Conservation (phyloP, 352 stramenopile species). For the Globisporangium sylvaticum region DNA sequence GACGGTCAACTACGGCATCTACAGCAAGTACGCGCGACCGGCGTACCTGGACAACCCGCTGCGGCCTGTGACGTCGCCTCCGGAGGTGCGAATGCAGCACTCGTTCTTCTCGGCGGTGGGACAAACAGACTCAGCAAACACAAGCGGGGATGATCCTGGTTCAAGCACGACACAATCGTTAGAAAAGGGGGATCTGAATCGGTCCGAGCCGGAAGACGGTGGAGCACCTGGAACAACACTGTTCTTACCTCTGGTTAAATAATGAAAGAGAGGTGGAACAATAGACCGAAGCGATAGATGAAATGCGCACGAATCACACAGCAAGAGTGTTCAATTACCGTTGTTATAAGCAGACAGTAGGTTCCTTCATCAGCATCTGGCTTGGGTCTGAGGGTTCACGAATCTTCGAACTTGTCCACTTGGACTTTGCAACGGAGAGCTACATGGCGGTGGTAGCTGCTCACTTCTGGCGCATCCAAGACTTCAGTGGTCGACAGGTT, state of each 20-base stretch:
- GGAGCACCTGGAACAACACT: background rate
- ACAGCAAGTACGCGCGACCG: slow-evolving; percentile 32
- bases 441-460: background rate
- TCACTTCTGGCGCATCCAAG: background rate
- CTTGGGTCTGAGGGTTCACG: slow-evolving; percentile 5
- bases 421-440: background rate
- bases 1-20: slow-evolving; percentile 30
- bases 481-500: background rate
- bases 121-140: background rate
- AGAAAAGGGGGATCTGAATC: background rate
- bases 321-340: background rate
- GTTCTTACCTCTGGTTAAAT: slow-evolving; percentile 8
- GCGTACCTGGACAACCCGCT: slow-evolving; percentile 15
- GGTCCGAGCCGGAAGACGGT: background rate
- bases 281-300: background rate
- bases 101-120: slow-evolving; percentile 27
- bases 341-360: background rate
- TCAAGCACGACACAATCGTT: background rate
- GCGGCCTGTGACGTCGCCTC: slow-evolving; percentile 27
- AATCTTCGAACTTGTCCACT: slow-evolving; percentile 7
- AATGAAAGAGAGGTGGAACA: background rate
- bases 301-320: background rate
- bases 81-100: slow-evolving; percentile 29
- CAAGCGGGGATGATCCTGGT: background rate
- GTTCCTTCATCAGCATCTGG: background rate